A percentile compares a stretch with the other conserved stretches of the same genome.
Evolutionary conservation across 495 filamentous ascomycete species (phyloP).

Genomic region (Physcia stellaris): DNA sequence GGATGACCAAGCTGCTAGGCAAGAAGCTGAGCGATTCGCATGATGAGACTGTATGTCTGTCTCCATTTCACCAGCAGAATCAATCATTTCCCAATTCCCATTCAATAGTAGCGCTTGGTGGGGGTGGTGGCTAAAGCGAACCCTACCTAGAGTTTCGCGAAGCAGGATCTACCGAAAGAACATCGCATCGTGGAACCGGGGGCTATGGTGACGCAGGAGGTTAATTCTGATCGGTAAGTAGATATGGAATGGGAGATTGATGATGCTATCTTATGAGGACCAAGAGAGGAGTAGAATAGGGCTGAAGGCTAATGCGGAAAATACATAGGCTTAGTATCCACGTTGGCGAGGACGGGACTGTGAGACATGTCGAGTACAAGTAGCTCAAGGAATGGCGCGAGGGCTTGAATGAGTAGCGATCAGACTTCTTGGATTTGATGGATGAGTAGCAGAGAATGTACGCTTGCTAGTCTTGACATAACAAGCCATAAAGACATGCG

Average conservation of each 20-base stretch:
- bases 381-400: neutral
- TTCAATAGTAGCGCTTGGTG: neutral
- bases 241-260: no score
- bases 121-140: constrained; percentile 20
- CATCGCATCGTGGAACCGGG: constrained; percentile 56
- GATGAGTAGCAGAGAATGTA: neutral
- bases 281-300: no score
- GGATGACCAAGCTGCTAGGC: constrained; percentile 54
- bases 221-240: no score
- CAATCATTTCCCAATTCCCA: neutral
- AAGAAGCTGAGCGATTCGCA: constrained; percentile 48
- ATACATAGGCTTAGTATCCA: constrained; percentile 68
- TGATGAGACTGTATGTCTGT: constrained; percentile 32
- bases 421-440: neutral
- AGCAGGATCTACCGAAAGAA: constrained; percentile 53
- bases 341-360: constrained; percentile 55
- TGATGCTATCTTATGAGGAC: no score
- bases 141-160: constrained; percentile 47
- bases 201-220: constrained; percentile 47
- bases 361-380: constrained; percentile 47
- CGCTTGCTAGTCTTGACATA: neutral
- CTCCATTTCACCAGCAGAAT: neutral
- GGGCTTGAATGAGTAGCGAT: neutral
- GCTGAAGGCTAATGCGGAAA: no score
- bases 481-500: no score